Evolutionary conservation across 2,329 filamentous ascomycete genomes (phyloP).

Genomic region (Nemania abortiva): DNA sequence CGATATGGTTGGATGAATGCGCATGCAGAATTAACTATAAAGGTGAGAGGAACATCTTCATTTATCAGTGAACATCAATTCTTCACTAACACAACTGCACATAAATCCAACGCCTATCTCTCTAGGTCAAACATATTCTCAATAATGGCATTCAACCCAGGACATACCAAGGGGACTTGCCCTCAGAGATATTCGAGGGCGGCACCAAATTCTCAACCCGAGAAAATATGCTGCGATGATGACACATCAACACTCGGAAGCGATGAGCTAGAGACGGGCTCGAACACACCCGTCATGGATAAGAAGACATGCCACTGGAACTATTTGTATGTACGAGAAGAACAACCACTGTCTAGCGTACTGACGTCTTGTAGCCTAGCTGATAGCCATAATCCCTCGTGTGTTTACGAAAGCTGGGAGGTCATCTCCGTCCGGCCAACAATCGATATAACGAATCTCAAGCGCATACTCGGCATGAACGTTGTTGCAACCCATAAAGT

Average conservation of each 20-base stretch:
- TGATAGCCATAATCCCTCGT: background rate
- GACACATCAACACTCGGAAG: constrained; percentile 24
- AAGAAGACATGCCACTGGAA: constrained; percentile 1
- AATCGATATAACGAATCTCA: constrained; percentile 30
- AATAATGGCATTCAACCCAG: background rate
- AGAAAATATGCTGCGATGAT: constrained; percentile 16
- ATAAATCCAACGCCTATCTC: background rate
- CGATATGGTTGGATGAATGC: too few species aligned
- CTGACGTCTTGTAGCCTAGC: constrained; percentile 20
- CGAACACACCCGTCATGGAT: background rate
- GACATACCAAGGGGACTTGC: background rate
- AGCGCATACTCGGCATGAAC: constrained; percentile 32
- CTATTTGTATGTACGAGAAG: constrained; percentile 9
- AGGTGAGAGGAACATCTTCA: background rate
- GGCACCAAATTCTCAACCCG: background rate
- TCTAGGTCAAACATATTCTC: background rate
- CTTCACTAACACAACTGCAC: background rate
- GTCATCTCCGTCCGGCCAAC: constrained; percentile 36
- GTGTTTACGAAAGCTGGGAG: constrained; percentile 35
- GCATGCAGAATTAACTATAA: background rate
- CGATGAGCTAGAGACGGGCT: background rate
- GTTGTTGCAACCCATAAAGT: constrained; percentile 26
- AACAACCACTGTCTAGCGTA: background rate
- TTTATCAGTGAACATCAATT: background rate
- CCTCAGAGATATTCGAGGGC: background rate